These are phyloP conservation scores for Lichtheimia hyalospora DNA, from an alignment of 371 early-diverging fungal genomes.

Conservation along the genomic window DNA sequence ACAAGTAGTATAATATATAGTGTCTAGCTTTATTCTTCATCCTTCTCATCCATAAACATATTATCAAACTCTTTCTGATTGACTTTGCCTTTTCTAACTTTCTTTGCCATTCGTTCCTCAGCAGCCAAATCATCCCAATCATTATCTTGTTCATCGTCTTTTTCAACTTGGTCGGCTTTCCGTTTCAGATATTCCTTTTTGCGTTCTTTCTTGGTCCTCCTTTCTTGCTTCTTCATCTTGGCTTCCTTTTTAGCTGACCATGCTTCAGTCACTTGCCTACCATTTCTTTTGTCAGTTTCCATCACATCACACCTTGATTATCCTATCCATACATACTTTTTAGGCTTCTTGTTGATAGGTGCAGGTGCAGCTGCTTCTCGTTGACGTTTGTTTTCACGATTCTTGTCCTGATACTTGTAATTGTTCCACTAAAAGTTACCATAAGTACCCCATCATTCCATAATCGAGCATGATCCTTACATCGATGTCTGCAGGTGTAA, in stretches of 20 bases:
- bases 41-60: conserved; percentile 24
- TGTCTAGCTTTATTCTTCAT: conserved; percentile 1
- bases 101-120: conserved; percentile 53
- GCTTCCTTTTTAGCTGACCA: conserved; percentile 78
- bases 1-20: neutral
- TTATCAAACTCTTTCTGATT: conserved; percentile 53
- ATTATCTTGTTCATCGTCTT: conserved; percentile 42
- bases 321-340: conserved; percentile 17
- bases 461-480: too few species aligned
- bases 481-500: conserved; percentile 47
- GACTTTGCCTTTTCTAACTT: conserved; percentile 51
- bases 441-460: too few species aligned
- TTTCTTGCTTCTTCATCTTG: conserved; percentile 62
- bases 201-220: conserved; percentile 69
- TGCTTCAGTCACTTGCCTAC: conserved; percentile 30
- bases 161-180: conserved; percentile 45
- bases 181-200: conserved; percentile 59
- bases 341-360: conserved; percentile 24
- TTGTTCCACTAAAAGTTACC: conserved; percentile 51
- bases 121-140: conserved; percentile 51
- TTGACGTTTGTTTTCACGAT: conserved; percentile 74
- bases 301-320: neutral
- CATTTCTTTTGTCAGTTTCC: conserved; percentile 6
- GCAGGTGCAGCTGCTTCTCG: conserved; percentile 54
- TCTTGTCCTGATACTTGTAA: conserved; percentile 69